Evolutionary conservation across 108 stramenopile species (phyloP).

Genomic region (Cylindrotheca closterium): DNA sequence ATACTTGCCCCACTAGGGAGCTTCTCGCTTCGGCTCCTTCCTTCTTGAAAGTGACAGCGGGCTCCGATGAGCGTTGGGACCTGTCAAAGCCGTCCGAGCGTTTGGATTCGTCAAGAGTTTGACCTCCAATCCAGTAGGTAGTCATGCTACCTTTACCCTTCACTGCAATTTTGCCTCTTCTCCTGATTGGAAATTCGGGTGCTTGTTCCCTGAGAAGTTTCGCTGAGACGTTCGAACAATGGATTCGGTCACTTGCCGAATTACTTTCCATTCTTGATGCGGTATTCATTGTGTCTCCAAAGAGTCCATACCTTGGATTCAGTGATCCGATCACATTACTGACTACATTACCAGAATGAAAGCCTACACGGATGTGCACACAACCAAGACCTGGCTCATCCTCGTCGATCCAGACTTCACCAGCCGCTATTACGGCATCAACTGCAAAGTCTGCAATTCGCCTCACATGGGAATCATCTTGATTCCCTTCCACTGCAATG

Average conservation of each 20-base stretch:
- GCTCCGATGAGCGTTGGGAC: no score
- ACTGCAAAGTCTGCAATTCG: conserved; percentile 64
- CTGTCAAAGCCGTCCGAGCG: no score
- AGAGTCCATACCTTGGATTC: conserved; percentile 49
- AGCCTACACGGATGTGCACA: no score
- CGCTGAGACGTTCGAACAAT: conserved; percentile 40
- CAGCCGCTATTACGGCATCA: conserved; percentile 45
- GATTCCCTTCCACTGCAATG: conserved; percentile 46
- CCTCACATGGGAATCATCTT: conserved; percentile 50
- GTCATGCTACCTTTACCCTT: background rate
- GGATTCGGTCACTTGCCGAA: conserved; percentile 28
- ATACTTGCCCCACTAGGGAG: no score
- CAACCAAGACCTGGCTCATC: conserved; percentile 27
- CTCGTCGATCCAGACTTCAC: conserved; percentile 28
- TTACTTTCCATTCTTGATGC: no score
- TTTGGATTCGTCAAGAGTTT: no score
- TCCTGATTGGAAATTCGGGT: conserved; percentile 23
- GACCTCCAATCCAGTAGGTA: no score
- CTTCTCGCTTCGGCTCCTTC: no score
- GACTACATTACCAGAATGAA: conserved; percentile 57
- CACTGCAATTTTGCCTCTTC: background rate
- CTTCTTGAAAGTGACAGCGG: no score
- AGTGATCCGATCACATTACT: no score
- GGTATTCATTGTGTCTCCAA: no score
- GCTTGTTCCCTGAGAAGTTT: conserved; percentile 27